phyloP scores from a whole-genome alignment of 2,329 filamentous ascomycete species.

The Trichoderma lentiforme region DNA sequence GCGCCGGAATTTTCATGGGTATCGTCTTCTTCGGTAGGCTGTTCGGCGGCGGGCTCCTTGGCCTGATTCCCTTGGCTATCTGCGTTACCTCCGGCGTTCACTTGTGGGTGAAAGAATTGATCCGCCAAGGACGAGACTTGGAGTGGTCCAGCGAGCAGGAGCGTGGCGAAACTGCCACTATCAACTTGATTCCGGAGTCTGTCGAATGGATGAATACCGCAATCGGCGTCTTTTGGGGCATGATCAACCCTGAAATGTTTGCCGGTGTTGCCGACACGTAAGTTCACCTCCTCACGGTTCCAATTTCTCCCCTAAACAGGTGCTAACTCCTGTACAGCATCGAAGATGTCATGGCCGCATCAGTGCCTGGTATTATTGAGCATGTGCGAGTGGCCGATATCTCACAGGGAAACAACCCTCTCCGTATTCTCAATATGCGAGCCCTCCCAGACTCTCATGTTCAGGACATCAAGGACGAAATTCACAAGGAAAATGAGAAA shows the following conservation, averaged over 20 bases:
- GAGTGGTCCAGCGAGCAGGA: slow-evolving; percentile 89
- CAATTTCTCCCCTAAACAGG: neutral
- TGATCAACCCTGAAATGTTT: slow-evolving; percentile 96
- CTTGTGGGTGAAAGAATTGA: slow-evolving; percentile 84
- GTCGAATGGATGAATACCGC: slow-evolving; percentile 96
- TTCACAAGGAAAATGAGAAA: slow-evolving; percentile 74
- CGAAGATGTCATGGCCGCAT: slow-evolving; percentile 91
- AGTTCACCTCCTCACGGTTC: slow-evolving; percentile 19
- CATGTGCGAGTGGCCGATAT: slow-evolving; percentile 95
- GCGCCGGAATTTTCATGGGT: slow-evolving; percentile 64
- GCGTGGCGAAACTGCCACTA: slow-evolving; percentile 78
- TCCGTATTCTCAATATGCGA: slow-evolving; percentile 82
- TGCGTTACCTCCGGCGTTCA: slow-evolving; percentile 76
- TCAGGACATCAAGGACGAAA: slow-evolving; percentile 74
- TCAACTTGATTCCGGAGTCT: slow-evolving; percentile 87
- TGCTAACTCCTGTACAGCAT: slow-evolving; percentile 28
- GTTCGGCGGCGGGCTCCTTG: slow-evolving; percentile 74
- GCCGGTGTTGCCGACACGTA: slow-evolving; percentile 80
- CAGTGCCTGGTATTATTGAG: slow-evolving; percentile 84
- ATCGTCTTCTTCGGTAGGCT: slow-evolving; percentile 75
- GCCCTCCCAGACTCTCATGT: slow-evolving; percentile 78
- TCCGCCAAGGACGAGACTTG: slow-evolving; percentile 74
- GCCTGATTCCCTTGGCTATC: slow-evolving; percentile 68
- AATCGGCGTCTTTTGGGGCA: slow-evolving; percentile 78
- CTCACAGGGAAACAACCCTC: slow-evolving; percentile 85